Evolutionary conservation across 192 early-diverging fungal species (phyloP).

Genomic region (Dispira simplex): DNA sequence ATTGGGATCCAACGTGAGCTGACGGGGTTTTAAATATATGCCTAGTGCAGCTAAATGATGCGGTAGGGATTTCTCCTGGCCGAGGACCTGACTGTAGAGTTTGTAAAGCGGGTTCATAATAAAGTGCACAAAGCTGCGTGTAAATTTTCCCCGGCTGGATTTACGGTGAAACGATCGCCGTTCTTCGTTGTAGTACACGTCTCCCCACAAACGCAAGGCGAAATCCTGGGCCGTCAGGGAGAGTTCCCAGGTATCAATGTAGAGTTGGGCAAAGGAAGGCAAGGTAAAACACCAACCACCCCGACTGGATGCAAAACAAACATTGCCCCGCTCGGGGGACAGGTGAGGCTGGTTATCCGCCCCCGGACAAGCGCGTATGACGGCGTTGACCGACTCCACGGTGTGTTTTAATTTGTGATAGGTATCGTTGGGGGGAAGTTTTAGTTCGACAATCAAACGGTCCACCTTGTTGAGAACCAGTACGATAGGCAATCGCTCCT

Average conservation of each 20-base stretch:
- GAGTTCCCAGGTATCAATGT: slow-evolving; percentile 62
- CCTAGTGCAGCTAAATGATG: slow-evolving; percentile 57
- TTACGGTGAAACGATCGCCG: slow-evolving; percentile 69
- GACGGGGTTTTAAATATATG: slow-evolving; percentile 61
- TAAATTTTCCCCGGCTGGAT: slow-evolving; percentile 30
- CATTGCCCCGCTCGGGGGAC: slow-evolving; percentile 90
- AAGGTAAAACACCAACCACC: slow-evolving; percentile 92
- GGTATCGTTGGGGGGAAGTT: slow-evolving; percentile 89
- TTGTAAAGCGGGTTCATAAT: slow-evolving; percentile 93
- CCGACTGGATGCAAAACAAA: slow-evolving; percentile 80
- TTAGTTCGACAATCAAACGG: slow-evolving; percentile 91
- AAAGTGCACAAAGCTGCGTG: slow-evolving; percentile 91
- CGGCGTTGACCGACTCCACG: slow-evolving; percentile 87
- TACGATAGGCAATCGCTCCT: slow-evolving; percentile 60
- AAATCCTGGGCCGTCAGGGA: slow-evolving; percentile 44
- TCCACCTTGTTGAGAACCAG: slow-evolving; percentile 98
- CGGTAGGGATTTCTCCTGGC: slow-evolving; percentile 42
- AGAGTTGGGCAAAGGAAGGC: slow-evolving; percentile 80
- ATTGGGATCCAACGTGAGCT: slow-evolving; percentile 70
- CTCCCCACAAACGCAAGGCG: slow-evolving; percentile 90
- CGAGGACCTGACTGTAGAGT: slow-evolving; percentile 55
- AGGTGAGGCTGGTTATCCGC: slow-evolving; percentile 30
- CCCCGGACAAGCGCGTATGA: slow-evolving; percentile 32
- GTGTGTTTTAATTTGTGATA: slow-evolving; percentile 94
- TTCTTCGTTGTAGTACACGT: slow-evolving; percentile 77